These are phyloP conservation scores for Chytriomyces sp. DNA, from an alignment of 192 early-diverging fungal genomes.

Conservation along the genomic window DNA sequence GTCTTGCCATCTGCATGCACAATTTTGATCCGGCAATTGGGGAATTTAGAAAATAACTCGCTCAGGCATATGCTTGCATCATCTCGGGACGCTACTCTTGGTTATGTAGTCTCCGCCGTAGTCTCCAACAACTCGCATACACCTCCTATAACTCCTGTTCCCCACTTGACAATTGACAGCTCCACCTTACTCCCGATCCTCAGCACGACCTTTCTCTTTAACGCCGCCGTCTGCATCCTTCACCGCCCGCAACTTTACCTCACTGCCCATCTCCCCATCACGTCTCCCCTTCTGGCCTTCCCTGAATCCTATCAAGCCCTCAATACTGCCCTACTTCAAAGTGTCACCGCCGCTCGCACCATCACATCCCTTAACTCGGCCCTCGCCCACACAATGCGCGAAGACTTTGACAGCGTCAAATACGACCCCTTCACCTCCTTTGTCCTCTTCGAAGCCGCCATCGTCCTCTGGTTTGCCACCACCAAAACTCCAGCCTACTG, in stretches of 20 bases:
- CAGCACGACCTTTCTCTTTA: not conserved
- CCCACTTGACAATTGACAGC: not conserved
- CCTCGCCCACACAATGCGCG: not conserved
- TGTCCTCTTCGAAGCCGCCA: conserved; percentile 9
- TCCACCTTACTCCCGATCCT: not conserved
- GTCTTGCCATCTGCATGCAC: not conserved
- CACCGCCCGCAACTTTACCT: conserved; percentile 1
- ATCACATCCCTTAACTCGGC: not conserved
- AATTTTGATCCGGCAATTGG: not conserved
- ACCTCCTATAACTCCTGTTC: no score
- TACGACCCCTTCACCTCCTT: not conserved
- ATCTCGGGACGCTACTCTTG: not conserved
- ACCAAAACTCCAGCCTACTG: not conserved
- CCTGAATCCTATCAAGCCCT: not conserved
- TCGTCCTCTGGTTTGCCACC: conserved; percentile 13
- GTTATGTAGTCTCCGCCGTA: not conserved
- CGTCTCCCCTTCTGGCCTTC: not conserved
- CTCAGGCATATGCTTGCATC: not conserved
- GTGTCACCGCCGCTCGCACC: not conserved
- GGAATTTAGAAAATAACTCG: not conserved
- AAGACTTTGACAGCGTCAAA: not conserved
- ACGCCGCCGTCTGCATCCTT: conserved; percentile 1
- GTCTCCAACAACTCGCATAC: no score
- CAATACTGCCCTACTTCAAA: not conserved
- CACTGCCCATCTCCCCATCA: not conserved